A percentile compares a stretch with the other conserved stretches of the same genome.
These are phyloP conservation scores for Capillidium heterosporum DNA, from an alignment of 371 early-diverging fungal genomes.

Conservation along the genomic window DNA sequence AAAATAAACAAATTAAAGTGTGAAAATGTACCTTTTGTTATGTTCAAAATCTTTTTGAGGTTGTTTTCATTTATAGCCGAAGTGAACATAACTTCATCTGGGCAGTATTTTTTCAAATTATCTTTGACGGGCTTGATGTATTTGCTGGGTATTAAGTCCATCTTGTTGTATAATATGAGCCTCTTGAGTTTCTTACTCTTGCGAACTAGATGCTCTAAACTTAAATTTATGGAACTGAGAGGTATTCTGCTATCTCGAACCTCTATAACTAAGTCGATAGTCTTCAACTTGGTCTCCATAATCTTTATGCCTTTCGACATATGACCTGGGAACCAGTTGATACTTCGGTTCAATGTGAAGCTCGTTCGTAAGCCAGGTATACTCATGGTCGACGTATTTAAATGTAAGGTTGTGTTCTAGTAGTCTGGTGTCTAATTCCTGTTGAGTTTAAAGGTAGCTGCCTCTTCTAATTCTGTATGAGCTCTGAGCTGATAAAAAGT, in stretches of 20 bases:
- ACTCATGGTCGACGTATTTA: too few relatives aligned
- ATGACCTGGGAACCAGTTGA: conserved; percentile 93
- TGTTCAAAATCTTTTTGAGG: conserved; percentile 38
- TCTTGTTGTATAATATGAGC: conserved; percentile 82
- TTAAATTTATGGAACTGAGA: conserved; percentile 67
- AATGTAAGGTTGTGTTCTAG: too few relatives aligned
- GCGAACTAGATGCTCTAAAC: conserved; percentile 53
- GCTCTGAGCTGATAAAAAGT: too few relatives aligned
- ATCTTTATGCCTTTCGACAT: conserved; percentile 73
- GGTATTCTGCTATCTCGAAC: conserved; percentile 83
- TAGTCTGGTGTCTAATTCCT: too few relatives aligned
- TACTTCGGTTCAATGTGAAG: too few relatives aligned
- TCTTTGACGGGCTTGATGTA: too few relatives aligned
- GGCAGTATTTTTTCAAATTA: background rate
- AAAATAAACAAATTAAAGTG: background rate
- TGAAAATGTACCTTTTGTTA: conserved; percentile 24
- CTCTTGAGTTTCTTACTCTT: conserved; percentile 13
- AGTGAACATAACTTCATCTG: conserved; percentile 43
- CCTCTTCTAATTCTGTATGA: too few relatives aligned
- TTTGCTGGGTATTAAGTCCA: too few relatives aligned
- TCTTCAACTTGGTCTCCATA: conserved; percentile 45
- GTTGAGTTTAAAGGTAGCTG: too few relatives aligned
- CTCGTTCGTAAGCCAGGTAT: too few relatives aligned
- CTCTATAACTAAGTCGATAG: conserved; percentile 78
- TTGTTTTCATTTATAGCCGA: conserved; percentile 36